Evolutionary conservation across 2,329 filamentous ascomycete species (phyloP).

Genomic region (Onygena corvina): DNA sequence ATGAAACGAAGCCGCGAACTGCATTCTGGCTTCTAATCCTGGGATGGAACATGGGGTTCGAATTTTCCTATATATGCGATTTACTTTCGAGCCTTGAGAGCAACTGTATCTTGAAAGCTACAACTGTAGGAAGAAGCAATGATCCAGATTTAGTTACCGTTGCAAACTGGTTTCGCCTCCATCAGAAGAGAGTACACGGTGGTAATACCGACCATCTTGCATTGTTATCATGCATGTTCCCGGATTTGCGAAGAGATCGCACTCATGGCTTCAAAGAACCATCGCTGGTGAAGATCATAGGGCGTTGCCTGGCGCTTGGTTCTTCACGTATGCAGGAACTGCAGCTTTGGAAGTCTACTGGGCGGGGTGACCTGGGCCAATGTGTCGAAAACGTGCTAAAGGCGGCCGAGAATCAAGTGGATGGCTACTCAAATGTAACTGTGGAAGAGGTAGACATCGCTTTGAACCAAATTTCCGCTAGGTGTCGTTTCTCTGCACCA

Average conservation of each 20-base stretch:
- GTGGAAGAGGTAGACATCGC: slow-evolving; percentile 61
- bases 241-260: slow-evolving; percentile 62
- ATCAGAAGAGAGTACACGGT: slow-evolving; percentile 48
- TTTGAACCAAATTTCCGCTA: slow-evolving; percentile 55
- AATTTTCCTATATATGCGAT: slow-evolving; percentile 60
- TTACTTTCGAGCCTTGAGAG: slow-evolving; percentile 57
- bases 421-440: slow-evolving; percentile 39
- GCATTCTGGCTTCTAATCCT: too few species aligned
- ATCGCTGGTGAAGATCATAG: slow-evolving; percentile 55
- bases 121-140: slow-evolving; percentile 21
- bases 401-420: slow-evolving; percentile 41
- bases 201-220: slow-evolving; percentile 48
- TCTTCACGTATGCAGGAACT: slow-evolving; percentile 50
- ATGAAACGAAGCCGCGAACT: too few species aligned
- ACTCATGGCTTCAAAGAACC: slow-evolving; percentile 58
- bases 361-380: slow-evolving; percentile 55
- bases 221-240: slow-evolving; percentile 63
- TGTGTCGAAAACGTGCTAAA: slow-evolving; percentile 56
- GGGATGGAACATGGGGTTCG: slow-evolving; percentile 32
- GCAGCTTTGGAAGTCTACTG: slow-evolving; percentile 47
- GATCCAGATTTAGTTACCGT: slow-evolving; percentile 38
- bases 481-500: slow-evolving; percentile 58
- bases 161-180: slow-evolving; percentile 54
- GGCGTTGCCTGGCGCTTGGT: slow-evolving; percentile 54
- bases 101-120: slow-evolving; percentile 29